A percentile compares a stretch with the other conserved stretches of the same genome.
These are phyloP conservation scores for Apophysomyces variabilis DNA, from an alignment of 371 early-diverging fungal genomes.

Conservation along the genomic window DNA sequence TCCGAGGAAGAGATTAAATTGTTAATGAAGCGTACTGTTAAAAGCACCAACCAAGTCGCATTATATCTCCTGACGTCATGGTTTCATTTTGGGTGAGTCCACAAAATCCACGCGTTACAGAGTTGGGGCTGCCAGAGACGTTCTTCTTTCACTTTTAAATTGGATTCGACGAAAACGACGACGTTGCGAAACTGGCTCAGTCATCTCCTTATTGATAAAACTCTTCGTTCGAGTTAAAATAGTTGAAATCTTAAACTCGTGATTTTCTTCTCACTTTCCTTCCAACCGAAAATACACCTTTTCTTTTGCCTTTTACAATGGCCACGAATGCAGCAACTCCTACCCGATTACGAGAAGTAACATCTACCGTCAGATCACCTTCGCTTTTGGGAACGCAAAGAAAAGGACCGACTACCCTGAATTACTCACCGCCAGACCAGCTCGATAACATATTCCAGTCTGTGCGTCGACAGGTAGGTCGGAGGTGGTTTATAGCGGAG, in stretches of 20 bases:
- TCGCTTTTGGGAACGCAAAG: conserved; percentile 27
- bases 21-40: too few relatives aligned
- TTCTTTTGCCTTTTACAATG: neutral
- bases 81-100: neutral
- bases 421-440: conserved; percentile 26
- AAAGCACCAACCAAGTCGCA: too few relatives aligned
- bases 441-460: conserved; percentile 33
- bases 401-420: conserved; percentile 2
- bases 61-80: conserved; percentile 7
- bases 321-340: conserved; percentile 4
- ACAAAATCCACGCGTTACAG: neutral
- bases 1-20: too few relatives aligned
- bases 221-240: conserved; percentile 8
- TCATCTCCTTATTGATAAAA: conserved; percentile 9
- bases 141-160: neutral
- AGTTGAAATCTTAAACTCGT: conserved; percentile 5
- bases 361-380: conserved; percentile 24
- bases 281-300: neutral
- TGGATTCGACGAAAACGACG: neutral
- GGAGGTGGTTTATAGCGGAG: conserved; percentile 1
- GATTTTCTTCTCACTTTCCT: neutral
- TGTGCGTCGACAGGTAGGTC: conserved; percentile 37
- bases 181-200: neutral
- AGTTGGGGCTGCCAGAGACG: neutral
- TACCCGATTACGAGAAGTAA: conserved; percentile 26